Evolutionary conservation across 208 protist species (phyloP).

Genomic region (Acanthamoeba triangularis): DNA sequence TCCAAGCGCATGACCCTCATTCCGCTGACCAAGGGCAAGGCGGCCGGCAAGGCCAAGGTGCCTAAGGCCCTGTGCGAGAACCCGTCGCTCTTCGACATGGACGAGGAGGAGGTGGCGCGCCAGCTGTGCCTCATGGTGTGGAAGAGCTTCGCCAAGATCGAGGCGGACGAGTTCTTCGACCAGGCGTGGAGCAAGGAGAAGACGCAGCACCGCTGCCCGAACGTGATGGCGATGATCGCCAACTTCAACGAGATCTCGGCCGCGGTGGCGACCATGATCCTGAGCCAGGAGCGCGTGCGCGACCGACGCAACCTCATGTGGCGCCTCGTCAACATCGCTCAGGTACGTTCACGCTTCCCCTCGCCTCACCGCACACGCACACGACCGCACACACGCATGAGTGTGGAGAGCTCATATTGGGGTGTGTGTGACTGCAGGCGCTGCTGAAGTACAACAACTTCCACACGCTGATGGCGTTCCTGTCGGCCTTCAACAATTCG

Average conservation of each 20-base stretch:
- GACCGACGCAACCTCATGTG: constrained; percentile 56
- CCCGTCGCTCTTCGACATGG: constrained; percentile 56
- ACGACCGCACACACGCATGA: too few species aligned
- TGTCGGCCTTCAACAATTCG: constrained; percentile 73
- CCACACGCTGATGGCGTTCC: constrained; percentile 72
- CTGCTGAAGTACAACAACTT: constrained; percentile 71
- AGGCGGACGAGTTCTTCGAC: constrained; percentile 60
- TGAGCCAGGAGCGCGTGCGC: constrained; percentile 30
- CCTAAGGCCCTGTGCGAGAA: constrained; percentile 5
- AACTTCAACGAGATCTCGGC: constrained; percentile 61
- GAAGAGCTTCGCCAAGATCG: constrained; percentile 54
- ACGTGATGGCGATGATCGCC: constrained; percentile 68
- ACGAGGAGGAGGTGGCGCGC: constrained; percentile 53
- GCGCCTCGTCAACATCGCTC: constrained; percentile 57
- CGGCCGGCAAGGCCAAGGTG: constrained; percentile 11
- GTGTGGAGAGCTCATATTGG: background rate
- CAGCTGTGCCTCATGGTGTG: constrained; percentile 72
- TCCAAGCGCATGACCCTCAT: constrained; percentile 23
- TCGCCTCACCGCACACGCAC: background rate
- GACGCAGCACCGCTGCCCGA: constrained; percentile 31
- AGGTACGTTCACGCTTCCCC: background rate
- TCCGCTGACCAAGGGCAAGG: background rate
- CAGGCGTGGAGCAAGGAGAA: constrained; percentile 69
- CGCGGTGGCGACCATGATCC: constrained; percentile 34
- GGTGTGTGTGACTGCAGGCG: constrained; percentile 9